Evolutionary conservation across 192 early-diverging fungal genomes (phyloP).

Genomic region (Entomortierella beljakovae): DNA sequence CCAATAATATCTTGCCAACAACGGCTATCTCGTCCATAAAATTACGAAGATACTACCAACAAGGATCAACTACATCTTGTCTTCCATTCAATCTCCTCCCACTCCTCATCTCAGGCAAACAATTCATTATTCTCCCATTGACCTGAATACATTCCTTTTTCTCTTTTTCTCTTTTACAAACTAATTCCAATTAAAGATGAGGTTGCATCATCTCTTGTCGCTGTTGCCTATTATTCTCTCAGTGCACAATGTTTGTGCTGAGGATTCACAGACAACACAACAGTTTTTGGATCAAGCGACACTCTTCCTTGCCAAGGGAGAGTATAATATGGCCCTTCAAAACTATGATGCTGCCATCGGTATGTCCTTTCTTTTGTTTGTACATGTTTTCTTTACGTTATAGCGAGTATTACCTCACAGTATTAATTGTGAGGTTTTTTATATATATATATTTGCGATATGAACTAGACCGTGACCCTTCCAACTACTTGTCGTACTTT

Average conservation of each 20-base stretch:
- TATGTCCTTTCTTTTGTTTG: slow-evolving; percentile 32
- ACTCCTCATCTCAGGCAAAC: not conserved
- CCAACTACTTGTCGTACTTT: slow-evolving; percentile 89
- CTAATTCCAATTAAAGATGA: slow-evolving; percentile 16
- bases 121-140: not conserved
- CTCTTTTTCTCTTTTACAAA: not conserved
- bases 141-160: not conserved
- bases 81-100: not conserved
- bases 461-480: slow-evolving; percentile 73
- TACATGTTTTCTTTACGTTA: not conserved
- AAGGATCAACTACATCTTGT: not conserved
- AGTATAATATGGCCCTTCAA: slow-evolving; percentile 70
- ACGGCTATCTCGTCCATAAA: not conserved
- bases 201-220: slow-evolving; percentile 36
- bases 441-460: not conserved
- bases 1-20: slow-evolving; percentile 17
- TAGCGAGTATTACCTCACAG: not conserved
- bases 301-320: slow-evolving; percentile 46
- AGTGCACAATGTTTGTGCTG: slow-evolving; percentile 28
- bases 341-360: slow-evolving; percentile 75
- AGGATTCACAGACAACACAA: slow-evolving; percentile 49
- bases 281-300: slow-evolving; percentile 60
- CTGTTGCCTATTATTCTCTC: slow-evolving; percentile 38
- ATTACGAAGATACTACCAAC: not conserved
- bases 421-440: too few species aligned